Evolutionary conservation across 345 rosid species (phyloP), one percentile per base, ranked within the genome.

Genomic region (Gossypium thurberi): DNA sequence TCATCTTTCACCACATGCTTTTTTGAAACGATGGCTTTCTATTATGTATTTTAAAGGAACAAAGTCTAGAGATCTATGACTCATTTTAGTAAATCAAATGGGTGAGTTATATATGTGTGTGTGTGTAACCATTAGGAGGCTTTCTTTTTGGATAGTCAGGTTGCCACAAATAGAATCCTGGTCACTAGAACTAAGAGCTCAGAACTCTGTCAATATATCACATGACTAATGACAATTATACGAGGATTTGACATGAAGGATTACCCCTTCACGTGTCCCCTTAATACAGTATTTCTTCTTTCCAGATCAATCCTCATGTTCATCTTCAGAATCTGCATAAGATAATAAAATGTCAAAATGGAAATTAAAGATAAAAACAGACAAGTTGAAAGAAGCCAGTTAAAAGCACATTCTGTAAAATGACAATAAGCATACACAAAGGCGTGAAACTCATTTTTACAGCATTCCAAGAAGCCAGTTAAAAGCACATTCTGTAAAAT

Each of bases 261-360:
- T 26, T 73, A 80, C 81, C 83, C 74, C 44, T 37, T 56, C 18
- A 69, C 25, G 18, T 69, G 64, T 72, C 69, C 28, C 42, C 51
- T 10, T 18, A 69, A 37, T 55, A 69, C 66, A n/a, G 50, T 25
- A 18, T 23, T 47, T 26, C 61, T 28, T 51, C 57, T 47, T 55
- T 60, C 58, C 25, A 18, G 26, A 42, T 91, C 81, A 94, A 83
- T 94, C 93, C 69, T 89, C 87, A 51, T 91, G 97, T 57, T 86
- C 96, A 59, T 82, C 87, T 20, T 94, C 98, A 10, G 97, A 91
- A 82, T 94, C 97, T 94, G 90, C 85, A 79, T 44, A 21, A 56
- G 58, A 60, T 47, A 70, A 73, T 56, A 1, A 76, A 69, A 48
- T 28, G 57, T 69, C 51, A 14, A 53, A 73, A 33, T 15, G 60